Base-by-base conservation (phyloP, 495 filamentous ascomycete genomes). In the Glutinoglossum americanum region DNA sequence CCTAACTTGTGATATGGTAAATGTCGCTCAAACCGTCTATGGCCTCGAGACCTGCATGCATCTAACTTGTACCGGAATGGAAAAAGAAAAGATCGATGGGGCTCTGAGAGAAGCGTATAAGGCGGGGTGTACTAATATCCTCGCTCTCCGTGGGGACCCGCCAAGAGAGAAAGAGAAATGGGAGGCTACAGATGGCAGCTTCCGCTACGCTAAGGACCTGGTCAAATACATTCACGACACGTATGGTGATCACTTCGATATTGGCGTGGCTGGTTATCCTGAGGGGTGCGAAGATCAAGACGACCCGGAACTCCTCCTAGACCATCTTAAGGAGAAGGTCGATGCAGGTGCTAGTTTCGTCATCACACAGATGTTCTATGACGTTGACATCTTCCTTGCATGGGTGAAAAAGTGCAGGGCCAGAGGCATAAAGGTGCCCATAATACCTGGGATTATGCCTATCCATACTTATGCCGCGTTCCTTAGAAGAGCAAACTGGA, bases 41-140 rank as follows among this genome's bases (percentile, higher is more conserved):
- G 93, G 93, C 8, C 74, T 99, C 47, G 93, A 99, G 73, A 97
- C 93, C 8, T 96, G 89, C 71, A 99, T 99, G 93, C 93, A 99
- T 65, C 71, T 99, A 62, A 99, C 93, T 1, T 99, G 93, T 69
- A 99, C 93, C 45, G 93, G 96, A 66, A 99, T 99, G 93, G 87
- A 83, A 10, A 76, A 77, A 64, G 84, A 85, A 27, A 94, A 87
- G 70, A 82, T 99, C 60, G 87, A 97, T 63, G 78, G 84, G 28
- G 93, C 92, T 1, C 76, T 99, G 49, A 79, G 80, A 64, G 81
- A 83, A 62, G 92, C 92, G 7, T 95, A 97, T 73, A 87, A 88
- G 65, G 81, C 92, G 23, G 93, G 93, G 47, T 99, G 93, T 72
- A 94, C 89, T 60, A 99, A 99, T 67, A 99, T 99, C 60, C 74